A percentile compares a stretch with the other conserved stretches of the same genome.
These are phyloP conservation scores for Suillus americanus DNA, from an alignment of 768 basidiomycete genomes.

Conservation along the genomic window DNA sequence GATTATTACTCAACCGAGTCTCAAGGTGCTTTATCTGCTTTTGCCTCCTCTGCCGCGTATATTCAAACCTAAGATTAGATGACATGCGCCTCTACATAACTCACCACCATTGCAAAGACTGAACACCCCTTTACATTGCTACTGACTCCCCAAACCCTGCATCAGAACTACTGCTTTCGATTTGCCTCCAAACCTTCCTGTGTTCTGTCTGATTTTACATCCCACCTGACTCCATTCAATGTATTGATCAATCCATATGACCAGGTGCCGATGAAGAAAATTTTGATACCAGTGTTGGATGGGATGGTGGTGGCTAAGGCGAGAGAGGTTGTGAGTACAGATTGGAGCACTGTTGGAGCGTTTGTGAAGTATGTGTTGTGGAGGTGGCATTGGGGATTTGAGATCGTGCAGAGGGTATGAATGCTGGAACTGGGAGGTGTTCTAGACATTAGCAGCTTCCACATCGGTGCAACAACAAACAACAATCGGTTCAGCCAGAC, in stretches of 20 bases:
- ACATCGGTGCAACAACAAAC: too few relatives aligned
- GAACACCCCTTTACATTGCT: slow-evolving; percentile 66
- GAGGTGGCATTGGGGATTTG: slow-evolving; percentile 52
- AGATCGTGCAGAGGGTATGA: slow-evolving; percentile 51
- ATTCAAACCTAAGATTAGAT: slow-evolving; percentile 24
- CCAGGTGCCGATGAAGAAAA: slow-evolving; percentile 42
- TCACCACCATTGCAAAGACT: slow-evolving; percentile 33
- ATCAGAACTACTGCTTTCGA: slow-evolving; percentile 39
- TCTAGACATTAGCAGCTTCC: too few relatives aligned
- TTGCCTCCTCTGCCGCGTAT: slow-evolving; percentile 23
- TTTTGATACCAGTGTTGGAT: slow-evolving; percentile 66
- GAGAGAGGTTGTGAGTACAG: slow-evolving; percentile 62
- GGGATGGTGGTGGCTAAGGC: slow-evolving; percentile 66
- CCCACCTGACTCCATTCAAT: slow-evolving; percentile 31
- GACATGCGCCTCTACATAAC: slow-evolving; percentile 40
- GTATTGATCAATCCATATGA: slow-evolving; percentile 46
- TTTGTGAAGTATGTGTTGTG: slow-evolving; percentile 70
- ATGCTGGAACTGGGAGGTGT: too few relatives aligned
- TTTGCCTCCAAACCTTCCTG: slow-evolving; percentile 56
- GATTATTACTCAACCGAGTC: slow-evolving; percentile 21
- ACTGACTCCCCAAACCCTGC: slow-evolving; percentile 52
- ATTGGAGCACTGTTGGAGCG: slow-evolving; percentile 72
- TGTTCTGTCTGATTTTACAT: slow-evolving; percentile 58
- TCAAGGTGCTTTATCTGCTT: slow-evolving; percentile 27
- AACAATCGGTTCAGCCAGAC: too few relatives aligned